Base-by-base conservation (phyloP, 768 basidiomycete genomes). In the Phaeotremella fagi region DNA sequence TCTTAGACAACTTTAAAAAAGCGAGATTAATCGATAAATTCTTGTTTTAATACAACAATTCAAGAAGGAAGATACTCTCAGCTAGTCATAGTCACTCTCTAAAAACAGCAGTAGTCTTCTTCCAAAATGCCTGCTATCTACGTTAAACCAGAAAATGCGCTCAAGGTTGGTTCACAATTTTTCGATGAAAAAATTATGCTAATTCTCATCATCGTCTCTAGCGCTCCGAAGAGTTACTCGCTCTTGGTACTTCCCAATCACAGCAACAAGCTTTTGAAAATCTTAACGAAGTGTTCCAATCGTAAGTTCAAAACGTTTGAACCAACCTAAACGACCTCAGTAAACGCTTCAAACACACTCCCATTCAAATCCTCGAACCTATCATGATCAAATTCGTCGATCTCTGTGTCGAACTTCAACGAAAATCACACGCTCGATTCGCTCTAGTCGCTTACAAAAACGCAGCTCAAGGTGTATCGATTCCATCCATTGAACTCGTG, bases 361-460 rank as follows among this genome's bases (percentile, higher is more conserved):
- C 92, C 0, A 77, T 97, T 23, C 78, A 83, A 2, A 83, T 87
- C 3, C 82, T 98, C 44, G 94, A 98, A 74, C 95, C 95, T 48
- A 95, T 98, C 75, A 86, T 97, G 81, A 77, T 90, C 61, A 86
- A 90, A 54, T 97, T 94, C 78, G 83, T 98, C 78, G 88, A 92
- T 70, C 86, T 99, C 44, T 98, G 90, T 72, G 90, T 97, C 56
- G 86, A 90, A 57, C 85, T 95, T 81, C 83, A 90, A 61, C 91
- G 92, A 75, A 91, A 91, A 0, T 82, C 90, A 24, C 85, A 88
- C 24, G 92, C 91, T 22, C 91, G 94, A 75, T 90, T 92, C 70
- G 92, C 90, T 22, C 82, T 98, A 44, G 89, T 94, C 84, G 86
- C 90, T 71, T 95, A 89, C 82, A 97, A 95, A 79, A 97, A 97